Evolutionary conservation across 805 yeast species (phyloP), one percentile per base, ranked within the genome.

Genomic region (Wickerhamiella slavikovae): DNA sequence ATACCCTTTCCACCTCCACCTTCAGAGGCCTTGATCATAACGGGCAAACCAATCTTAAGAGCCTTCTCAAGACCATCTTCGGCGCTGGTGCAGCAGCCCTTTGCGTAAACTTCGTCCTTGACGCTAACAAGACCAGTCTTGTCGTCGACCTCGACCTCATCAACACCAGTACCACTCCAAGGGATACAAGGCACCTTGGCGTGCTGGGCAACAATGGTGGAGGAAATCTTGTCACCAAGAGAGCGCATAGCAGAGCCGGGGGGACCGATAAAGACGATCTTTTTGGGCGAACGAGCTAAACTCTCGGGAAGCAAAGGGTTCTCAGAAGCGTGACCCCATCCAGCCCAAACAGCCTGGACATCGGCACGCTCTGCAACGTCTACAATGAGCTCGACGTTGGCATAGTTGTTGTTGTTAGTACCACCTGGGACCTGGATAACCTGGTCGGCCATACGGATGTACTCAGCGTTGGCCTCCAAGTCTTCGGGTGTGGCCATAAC

Each of bases 1-100:
- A 89, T 89, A 68, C 99, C 99, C 60, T 89, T 89, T 64, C 99
- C 99, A 60, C 99, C 99, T 57, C 99, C 99, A 64, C 99, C 99
- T 70, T 89, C 99, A 35, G 95, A 82, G 29, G 98, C 98, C 57
- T 89, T 89, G 50, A 89, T 72, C 99, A 89, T 89, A 31, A 89
- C 93, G 19, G 99, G 99, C 62, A 89, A 82, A 2, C 98, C 98
- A 46, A 89, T 83, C 46, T 65, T 52, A 44, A 63, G 68, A 35
- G 98, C 98, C 51, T 76, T 78, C 25, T 42, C 64, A 33, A 89
- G 63, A 38, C 96, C 99, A 45, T 85, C 93, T 45, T 74, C 89
- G 28, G 96, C 82, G 24, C 71, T 62, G 5, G 60, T 55, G 48
- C 82, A 78, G 57, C 95, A 85, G 42, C 98, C 98, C 55, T 77